Percentiles rank a stretch among this genome's conserved stretches.
phyloP scores from a whole-genome alignment of 129 eudicot species.

The Arctium lappa region DNA sequence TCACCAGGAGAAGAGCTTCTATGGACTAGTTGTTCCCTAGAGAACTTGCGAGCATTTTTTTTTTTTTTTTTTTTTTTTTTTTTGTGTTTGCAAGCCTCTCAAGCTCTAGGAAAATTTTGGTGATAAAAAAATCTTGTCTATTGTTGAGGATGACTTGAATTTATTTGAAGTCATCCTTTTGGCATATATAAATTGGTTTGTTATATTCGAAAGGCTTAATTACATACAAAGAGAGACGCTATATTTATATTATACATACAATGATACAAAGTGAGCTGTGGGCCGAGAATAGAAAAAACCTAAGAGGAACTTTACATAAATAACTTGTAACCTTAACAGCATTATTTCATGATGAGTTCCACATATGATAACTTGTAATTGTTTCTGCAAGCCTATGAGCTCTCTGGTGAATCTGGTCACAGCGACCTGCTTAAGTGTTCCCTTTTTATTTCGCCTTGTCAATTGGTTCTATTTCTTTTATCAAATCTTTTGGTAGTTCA shows the following conservation, averaged over 20 bases:
- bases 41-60: too few relatives aligned
- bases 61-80: too few relatives aligned
- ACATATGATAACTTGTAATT: not conserved
- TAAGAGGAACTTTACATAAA: not conserved
- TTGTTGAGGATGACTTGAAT: too few relatives aligned
- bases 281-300: not conserved
- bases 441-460: not conserved
- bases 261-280: not conserved
- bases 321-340: not conserved
- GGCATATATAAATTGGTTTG: too few relatives aligned
- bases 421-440: not conserved
- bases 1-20: too few relatives aligned
- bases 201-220: too few relatives aligned
- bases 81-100: too few relatives aligned
- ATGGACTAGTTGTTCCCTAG: too few relatives aligned
- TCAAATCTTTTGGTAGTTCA: not conserved
- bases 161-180: too few relatives aligned
- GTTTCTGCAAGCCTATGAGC: not conserved
- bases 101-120: too few relatives aligned
- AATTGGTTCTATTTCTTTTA: not conserved
- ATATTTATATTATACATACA: not conserved
- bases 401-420: not conserved
- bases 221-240: not conserved
- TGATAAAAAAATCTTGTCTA: too few relatives aligned
- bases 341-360: not conserved